These are phyloP conservation scores for Linum trigynum DNA, from an alignment of 345 rosid species.

Conservation along the genomic window DNA sequence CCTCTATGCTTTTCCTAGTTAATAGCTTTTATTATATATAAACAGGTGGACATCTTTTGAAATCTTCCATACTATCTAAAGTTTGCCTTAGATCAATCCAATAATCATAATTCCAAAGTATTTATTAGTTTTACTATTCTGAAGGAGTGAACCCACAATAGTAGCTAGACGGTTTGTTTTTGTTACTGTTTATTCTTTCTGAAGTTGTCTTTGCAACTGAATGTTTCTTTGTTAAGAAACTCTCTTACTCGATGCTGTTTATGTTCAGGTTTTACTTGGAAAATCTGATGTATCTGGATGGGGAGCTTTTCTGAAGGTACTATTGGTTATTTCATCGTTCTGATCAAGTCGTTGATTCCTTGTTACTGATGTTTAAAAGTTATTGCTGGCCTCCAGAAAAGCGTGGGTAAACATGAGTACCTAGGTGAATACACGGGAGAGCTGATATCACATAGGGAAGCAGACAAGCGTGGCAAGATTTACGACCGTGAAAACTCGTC, in stretches of 20 bases:
- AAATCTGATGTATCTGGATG: slow-evolving; percentile 98
- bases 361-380: slow-evolving; percentile 9
- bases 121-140: no score
- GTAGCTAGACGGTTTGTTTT: no score
- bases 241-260: slow-evolving; percentile 1
- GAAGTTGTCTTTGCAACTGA: no score
- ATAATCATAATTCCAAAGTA: no score
- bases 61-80: background rate
- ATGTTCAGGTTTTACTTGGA: slow-evolving; percentile 85
- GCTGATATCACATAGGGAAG: slow-evolving; percentile 94
- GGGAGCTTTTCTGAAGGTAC: slow-evolving; percentile 99
- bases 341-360: background rate
- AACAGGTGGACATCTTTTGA: background rate
- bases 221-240: no score
- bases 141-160: no score
- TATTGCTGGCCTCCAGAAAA: slow-evolving; percentile 45
- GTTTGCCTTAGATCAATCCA: no score
- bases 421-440: slow-evolving; percentile 99
- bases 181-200: no score
- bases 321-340: slow-evolving; percentile 4
- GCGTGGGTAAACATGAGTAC: slow-evolving; percentile 92
- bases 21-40: slow-evolving; percentile 1
- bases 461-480: slow-evolving; percentile 97
- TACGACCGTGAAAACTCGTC: slow-evolving; percentile 98
- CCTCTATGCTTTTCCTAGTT: slow-evolving; percentile 1